Evolutionary conservation across 345 rosid species (phyloP), one percentile per base, ranked within the genome.

Genomic region (Syzygium oleosum): DNA sequence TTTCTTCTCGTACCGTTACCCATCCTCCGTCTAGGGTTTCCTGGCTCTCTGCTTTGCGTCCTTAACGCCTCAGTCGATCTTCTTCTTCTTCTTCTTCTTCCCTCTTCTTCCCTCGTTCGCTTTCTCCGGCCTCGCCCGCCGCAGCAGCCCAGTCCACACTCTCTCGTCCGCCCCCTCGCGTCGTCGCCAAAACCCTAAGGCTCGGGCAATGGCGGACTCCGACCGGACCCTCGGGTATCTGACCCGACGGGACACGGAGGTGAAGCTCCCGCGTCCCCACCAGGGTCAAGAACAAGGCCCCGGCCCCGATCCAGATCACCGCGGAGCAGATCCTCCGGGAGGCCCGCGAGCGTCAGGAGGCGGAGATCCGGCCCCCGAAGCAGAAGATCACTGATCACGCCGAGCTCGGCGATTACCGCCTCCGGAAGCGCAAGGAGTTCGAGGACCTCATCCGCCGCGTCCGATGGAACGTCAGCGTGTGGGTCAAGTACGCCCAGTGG

Each of bases 261-360:
- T 96, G 34, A 97, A 95, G 87, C 97, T 97, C 4, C 99, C 99
- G 5, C 94, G 97, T 3, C 97, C 38, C 98, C 2, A 95, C 97
- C 12, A 93, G 99, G 12, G 99, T 96, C 53, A 97, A 96, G 89
- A 96, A 97, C 94, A 97, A 97, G 85, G 93, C 98, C 4, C 97
- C 99, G 0, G 98, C 99, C 1, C 95, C 99, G 3, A 89, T 96
- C 1, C 99, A 96, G 87, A 97, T 97, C 87, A 97, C 98, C 1
- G 98, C 98, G 7, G 99, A 97, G 89, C 98, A 95, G 88, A 94
- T 97, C 85, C 94, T 97, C 14, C 93, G 98, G 1, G 98, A 97
- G 88, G 97, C 99, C 46, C 91, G 97, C 2, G 98, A 96, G 91
- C 94, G 96, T 2, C 98, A 94, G 83, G 99, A 96, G 87, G 94